These are phyloP conservation scores for Umbellularia californica DNA, from an alignment of 164 flowering plant species.

Conservation along the genomic window DNA sequence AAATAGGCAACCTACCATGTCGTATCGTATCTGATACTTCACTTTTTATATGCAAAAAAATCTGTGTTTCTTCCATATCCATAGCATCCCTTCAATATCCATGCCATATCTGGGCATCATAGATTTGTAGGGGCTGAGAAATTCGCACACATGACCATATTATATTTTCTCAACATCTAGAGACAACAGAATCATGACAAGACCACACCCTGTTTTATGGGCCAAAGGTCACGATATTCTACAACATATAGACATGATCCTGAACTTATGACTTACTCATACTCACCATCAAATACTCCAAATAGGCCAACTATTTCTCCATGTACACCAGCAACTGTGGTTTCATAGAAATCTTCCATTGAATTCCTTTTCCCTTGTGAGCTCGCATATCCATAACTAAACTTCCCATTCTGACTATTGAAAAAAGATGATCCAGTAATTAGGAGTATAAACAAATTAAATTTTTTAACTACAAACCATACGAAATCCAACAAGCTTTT, in stretches of 20 bases:
- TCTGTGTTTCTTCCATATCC: too few relatives aligned
- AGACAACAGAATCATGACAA: neutral
- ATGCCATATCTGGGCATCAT: neutral
- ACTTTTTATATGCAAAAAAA: too few relatives aligned
- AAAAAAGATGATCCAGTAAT: slow-evolving; percentile 13
- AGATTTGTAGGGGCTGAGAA: neutral
- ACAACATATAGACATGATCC: neutral
- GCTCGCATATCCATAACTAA: slow-evolving; percentile 98
- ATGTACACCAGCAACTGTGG: slow-evolving; percentile 86
- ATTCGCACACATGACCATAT: neutral
- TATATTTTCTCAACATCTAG: neutral
- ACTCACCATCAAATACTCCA: slow-evolving; percentile 95
- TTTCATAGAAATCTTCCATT: slow-evolving; percentile 97
- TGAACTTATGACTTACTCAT: neutral
- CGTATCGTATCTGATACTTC: too few relatives aligned
- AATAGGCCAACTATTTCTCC: slow-evolving; percentile 96
- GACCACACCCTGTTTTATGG: neutral
- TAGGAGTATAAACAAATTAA: slow-evolving; percentile 5
- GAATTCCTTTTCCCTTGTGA: slow-evolving; percentile 92
- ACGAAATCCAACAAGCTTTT: neutral
- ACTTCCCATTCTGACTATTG: slow-evolving; percentile 85
- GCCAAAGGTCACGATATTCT: neutral
- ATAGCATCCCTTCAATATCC: too few relatives aligned
- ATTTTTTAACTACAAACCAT: neutral
- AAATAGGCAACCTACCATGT: too few relatives aligned